Conservation (phyloP, 2,329 filamentous ascomycete species). For the Aureobasidium sp. region DNA sequence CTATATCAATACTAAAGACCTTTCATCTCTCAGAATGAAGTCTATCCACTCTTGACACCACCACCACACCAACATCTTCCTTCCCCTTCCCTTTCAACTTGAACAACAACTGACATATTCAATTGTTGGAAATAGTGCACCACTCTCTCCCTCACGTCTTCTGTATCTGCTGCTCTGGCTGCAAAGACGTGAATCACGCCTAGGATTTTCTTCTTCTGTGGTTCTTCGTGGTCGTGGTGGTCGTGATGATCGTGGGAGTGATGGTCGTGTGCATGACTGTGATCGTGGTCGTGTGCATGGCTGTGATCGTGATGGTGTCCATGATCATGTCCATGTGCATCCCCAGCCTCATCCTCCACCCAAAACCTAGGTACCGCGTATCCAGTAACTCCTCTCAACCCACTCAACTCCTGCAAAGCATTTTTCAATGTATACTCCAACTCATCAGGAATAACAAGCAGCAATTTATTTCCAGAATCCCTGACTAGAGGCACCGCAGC, state of each 20-base stretch:
- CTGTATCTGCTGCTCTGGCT: constrained; percentile 59
- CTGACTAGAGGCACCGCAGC: constrained; percentile 82
- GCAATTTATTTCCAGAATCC: constrained; percentile 70
- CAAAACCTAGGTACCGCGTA: constrained; percentile 89
- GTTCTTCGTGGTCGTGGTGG: constrained; percentile 18
- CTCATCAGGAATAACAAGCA: constrained; percentile 76
- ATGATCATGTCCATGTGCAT: constrained; percentile 18
- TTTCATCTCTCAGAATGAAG: too few relatives aligned
- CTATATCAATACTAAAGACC: too few relatives aligned
- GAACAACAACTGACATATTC: constrained; percentile 73
- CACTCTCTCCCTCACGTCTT: constrained; percentile 74
- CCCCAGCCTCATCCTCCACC: constrained; percentile 60
- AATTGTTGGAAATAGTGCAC: constrained; percentile 58
- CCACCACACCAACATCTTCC: constrained; percentile 54
- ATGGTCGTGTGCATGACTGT: constrained; percentile 15
- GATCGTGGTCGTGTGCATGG: constrained; percentile 15
- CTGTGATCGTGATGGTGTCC: constrained; percentile 20
- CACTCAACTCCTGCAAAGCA: constrained; percentile 71
- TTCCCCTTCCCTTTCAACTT: constrained; percentile 81
- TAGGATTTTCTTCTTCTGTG: constrained; percentile 44
- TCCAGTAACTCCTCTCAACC: constrained; percentile 72
- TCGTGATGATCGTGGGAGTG: constrained; percentile 16
- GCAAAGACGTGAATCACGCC: constrained; percentile 84
- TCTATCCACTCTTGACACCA: constrained; percentile 22
- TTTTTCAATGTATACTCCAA: constrained; percentile 84